Conservation (phyloP, 495 filamentous ascomycete species). For the Lichenothelia convexa region DNA sequence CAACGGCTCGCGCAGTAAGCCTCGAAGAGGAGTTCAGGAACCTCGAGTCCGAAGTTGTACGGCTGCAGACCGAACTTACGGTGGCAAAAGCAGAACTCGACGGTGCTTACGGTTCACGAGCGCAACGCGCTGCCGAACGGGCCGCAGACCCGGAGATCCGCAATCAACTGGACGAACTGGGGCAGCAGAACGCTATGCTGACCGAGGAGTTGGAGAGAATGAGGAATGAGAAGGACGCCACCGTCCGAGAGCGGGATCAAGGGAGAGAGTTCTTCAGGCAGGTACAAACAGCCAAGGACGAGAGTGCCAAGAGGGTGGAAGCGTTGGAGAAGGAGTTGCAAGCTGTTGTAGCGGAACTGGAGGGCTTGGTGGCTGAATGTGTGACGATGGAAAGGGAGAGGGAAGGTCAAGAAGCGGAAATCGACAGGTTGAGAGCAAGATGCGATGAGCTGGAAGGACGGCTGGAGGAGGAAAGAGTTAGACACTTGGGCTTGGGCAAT, state of each 20-base stretch:
- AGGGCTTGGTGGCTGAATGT: slow-evolving; percentile 67
- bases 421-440: slow-evolving; percentile 52
- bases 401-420: slow-evolving; percentile 52
- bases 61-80: slow-evolving; percentile 77
- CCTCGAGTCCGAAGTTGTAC: slow-evolving; percentile 65
- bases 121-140: slow-evolving; percentile 18
- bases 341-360: slow-evolving; percentile 69
- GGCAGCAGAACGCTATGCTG: slow-evolving; percentile 8
- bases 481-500: slow-evolving; percentile 46
- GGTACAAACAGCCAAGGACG: slow-evolving; percentile 2
- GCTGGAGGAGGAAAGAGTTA: slow-evolving; percentile 52
- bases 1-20: not conserved
- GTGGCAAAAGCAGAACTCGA: slow-evolving; percentile 89
- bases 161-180: slow-evolving; percentile 29
- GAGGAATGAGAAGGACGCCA: too few species aligned
- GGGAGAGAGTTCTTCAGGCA: too few species aligned
- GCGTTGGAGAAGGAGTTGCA: slow-evolving; percentile 60
- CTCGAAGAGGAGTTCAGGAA: slow-evolving; percentile 15
- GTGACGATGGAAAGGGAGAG: slow-evolving; percentile 79
- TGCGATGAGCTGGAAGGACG: slow-evolving; percentile 48
- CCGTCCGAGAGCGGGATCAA: too few species aligned
- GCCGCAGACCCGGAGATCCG: slow-evolving; percentile 12
- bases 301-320: slow-evolving; percentile 33
- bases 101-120: slow-evolving; percentile 54
- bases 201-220: slow-evolving; percentile 8